Evolutionary conservation across 768 basidiomycete genomes (phyloP).

Genomic region (Agaricus blazei): DNA sequence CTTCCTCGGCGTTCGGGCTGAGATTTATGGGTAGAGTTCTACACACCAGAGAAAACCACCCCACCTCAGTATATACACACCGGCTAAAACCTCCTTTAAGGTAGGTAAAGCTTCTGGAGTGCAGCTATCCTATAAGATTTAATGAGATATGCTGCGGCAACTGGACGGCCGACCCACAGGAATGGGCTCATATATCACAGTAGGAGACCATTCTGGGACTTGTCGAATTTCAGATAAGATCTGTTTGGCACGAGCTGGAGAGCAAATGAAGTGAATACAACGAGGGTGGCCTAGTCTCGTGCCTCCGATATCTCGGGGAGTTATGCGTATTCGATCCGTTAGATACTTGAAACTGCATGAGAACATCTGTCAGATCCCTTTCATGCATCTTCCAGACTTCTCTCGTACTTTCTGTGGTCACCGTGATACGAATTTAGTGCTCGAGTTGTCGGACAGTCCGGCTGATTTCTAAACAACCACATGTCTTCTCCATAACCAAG

Average conservation of each 20-base stretch:
- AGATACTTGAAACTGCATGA: slow-evolving; percentile 67
- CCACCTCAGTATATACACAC: slow-evolving; percentile 67
- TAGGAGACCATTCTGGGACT: slow-evolving; percentile 56
- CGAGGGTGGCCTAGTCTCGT: slow-evolving; percentile 48
- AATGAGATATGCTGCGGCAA: background rate
- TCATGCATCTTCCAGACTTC: background rate
- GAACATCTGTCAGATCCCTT: background rate
- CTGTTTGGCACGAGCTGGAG: slow-evolving; percentile 61
- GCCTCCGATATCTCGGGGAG: slow-evolving; percentile 58
- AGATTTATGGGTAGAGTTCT: background rate
- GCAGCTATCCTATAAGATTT: slow-evolving; percentile 59
- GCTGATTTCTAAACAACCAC: slow-evolving; percentile 71
- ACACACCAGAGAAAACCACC: slow-evolving; percentile 2
- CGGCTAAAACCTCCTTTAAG: slow-evolving; percentile 51
- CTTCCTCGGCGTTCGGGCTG: slow-evolving; percentile 88
- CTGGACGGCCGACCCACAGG: slow-evolving; percentile 41
- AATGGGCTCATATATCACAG: slow-evolving; percentile 80
- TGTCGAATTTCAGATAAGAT: slow-evolving; percentile 61
- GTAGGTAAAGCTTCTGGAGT: slow-evolving; percentile 74
- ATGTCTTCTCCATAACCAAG: slow-evolving; percentile 63
- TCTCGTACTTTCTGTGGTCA: slow-evolving; percentile 59
- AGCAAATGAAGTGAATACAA: slow-evolving; percentile 81
- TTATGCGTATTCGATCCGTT: slow-evolving; percentile 65
- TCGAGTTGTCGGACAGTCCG: slow-evolving; percentile 55
- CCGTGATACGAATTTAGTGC: slow-evolving; percentile 73